Evolutionary conservation across 306 rosid species (phyloP), one percentile per base, ranked within the genome.

Genomic region (Trichosanthes truncata): DNA sequence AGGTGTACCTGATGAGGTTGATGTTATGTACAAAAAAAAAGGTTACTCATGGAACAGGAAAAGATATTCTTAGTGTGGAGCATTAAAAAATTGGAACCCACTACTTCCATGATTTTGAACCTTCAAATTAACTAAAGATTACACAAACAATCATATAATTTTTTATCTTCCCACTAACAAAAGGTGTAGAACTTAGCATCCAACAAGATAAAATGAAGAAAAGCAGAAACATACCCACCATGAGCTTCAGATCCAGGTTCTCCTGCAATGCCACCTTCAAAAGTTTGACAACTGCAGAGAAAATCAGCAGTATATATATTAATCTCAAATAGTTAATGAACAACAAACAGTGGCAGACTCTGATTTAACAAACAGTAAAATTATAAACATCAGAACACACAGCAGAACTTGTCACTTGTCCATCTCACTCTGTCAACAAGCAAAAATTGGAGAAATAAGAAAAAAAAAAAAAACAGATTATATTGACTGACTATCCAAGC

Each of bases 231-330:
- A 72, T 92, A 95, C 97, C 98, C 97, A 82, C 98, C 98, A 85
- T 95, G 98, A 89, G 98, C 98, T 86, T 95, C 98, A 43, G 92
- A 84, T 79, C 92, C 97, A 82, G 98, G 97, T 82, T 95, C 98
- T 46, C 98, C 98, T 31, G 91, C 88, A 85, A 92, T 91, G 59
- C 97, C 98, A 80, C 98, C 98, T 87, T 95, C 98, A 52, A 89
- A 95, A 67, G 98, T 92, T 86, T 95, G 98, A 85, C 98, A 95
- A 80, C 97, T 92, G 90, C 88, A 87, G 68, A 84, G 81, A 78
- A 78, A 65, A 48, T 7, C 12, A 65, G 59, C 13, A 31, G 7
- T 10, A 41, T 31, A 3, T 7, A 29, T 31, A 14, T 62, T 31
- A 62, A 62, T 26, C 17, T 62, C 18, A 26, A 62, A 62, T 31